Base-by-base conservation (phyloP, 306 rosid species). In the Ceratonia siliqua region DNA sequence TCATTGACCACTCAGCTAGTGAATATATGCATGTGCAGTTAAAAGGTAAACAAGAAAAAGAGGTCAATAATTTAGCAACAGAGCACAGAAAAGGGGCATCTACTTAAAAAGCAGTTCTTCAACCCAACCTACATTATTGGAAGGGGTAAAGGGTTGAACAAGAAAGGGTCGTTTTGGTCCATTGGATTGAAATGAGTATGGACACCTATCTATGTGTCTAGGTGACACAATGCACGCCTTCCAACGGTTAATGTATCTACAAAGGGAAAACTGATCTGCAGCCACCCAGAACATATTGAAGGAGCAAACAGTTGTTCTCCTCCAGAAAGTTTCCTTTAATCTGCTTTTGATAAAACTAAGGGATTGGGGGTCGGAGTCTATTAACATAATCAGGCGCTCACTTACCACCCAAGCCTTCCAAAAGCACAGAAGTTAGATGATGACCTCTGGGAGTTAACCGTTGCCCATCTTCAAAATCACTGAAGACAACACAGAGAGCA, bases 361-460 rank as follows among this genome's bases (percentile, higher is more conserved):
- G 64, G 64, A 85, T 62, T 71, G 79, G 81, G 78, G 83, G 48
- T 78, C 72, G 76, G 77, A 81, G 86, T 78, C 73, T 74, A 74
- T 78, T 83, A 81, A 77, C 79, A 68, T 66, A 67, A 75, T 62
- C 73, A 81, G 74, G 75, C 46, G 36, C 76, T 78, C 85, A 84
- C 85, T 74, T 79, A 78, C 86, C 79, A 67, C 84, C 84, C 80
- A 77, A 43, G 58, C 54, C 82, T 78, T 59, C 85, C 64, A 57
- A 75, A 52, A 79, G 80, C 84, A 39, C 80, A 79, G 67, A 28
- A 79, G 82, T 74, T 75, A 71, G 82, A 72, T 33, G 76, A 72
- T 65, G 73, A 79, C 72, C 86, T 61, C 61, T 49, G 46, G 79
- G 79, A 71, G 75, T 71, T 74, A 57, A 86, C 75, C 74, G 54